These are phyloP conservation scores for Pilobolus umbonatus DNA, from an alignment of 192 early-diverging fungal genomes.

Conservation along the genomic window DNA sequence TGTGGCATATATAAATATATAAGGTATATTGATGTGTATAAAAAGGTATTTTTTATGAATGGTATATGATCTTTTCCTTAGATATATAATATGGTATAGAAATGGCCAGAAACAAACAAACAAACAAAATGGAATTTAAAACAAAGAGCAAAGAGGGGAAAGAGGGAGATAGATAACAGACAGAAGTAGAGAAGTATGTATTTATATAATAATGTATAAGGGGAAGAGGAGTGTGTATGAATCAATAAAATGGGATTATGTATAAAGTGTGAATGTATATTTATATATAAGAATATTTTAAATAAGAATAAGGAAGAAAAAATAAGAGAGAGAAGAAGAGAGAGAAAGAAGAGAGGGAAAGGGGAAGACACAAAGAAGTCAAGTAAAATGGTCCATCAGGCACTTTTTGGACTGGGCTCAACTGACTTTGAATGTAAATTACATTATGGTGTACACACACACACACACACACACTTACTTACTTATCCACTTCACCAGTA, in stretches of 20 bases:
- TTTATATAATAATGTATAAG: constrained; percentile 1
- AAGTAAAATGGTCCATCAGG: not conserved
- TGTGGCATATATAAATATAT: constrained; percentile 9
- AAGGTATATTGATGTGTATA: no score
- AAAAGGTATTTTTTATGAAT: not conserved
- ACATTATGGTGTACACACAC: no score
- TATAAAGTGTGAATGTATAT: not conserved
- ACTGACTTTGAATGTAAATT: constrained; percentile 14
- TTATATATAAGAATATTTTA: not conserved
- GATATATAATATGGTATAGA: not conserved
- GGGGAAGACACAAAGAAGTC: constrained; percentile 4
- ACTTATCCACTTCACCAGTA: no score
- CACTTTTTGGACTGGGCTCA: constrained; percentile 26
- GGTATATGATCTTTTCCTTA: not conserved
- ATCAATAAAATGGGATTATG: not conserved
- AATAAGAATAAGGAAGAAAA: not conserved
- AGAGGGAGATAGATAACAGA: not conserved
- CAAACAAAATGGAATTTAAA: not conserved
- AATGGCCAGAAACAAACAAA: not conserved
- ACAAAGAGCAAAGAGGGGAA: not conserved
- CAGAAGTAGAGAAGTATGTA: constrained; percentile 2
- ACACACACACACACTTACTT: no score
- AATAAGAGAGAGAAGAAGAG: not conserved
- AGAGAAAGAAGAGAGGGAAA: constrained; percentile 5
- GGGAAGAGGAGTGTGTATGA: no score